phyloP scores from a whole-genome alignment of 768 basidiomycete genomes.

The Macrolepiota dolichaula region DNA sequence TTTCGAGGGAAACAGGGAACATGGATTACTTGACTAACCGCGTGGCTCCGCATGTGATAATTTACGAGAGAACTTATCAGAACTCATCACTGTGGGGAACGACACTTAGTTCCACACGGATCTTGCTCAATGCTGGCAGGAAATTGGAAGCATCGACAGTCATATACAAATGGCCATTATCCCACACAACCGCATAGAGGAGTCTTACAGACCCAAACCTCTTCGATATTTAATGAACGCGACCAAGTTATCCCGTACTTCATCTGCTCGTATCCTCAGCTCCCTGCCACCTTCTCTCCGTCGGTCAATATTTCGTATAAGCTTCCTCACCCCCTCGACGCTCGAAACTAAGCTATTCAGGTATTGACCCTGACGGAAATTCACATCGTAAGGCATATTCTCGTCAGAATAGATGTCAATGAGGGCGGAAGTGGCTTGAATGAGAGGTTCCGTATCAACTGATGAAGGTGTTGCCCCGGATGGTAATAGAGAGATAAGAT shows the following conservation, averaged over 20 bases:
- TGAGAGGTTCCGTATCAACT: conserved; percentile 60
- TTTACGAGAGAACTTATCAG: not conserved
- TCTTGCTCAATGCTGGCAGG: too few relatives aligned
- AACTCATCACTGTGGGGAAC: too few relatives aligned
- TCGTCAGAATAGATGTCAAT: conserved; percentile 96
- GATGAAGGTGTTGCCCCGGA: conserved; percentile 33
- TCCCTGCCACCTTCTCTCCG: conserved; percentile 66
- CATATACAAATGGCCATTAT: not conserved
- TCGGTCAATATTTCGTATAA: conserved; percentile 62
- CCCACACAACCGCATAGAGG: not conserved
- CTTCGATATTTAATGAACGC: conserved; percentile 76
- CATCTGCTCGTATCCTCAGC: conserved; percentile 66
- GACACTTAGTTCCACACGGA: too few relatives aligned
- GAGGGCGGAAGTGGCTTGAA: conserved; percentile 78
- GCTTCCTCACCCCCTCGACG: conserved; percentile 59
- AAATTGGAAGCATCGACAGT: too few relatives aligned
- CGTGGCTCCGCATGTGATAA: not conserved
- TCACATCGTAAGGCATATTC: conserved; percentile 69
- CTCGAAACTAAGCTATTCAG: conserved; percentile 52
- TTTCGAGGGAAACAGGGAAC: not conserved
- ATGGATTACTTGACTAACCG: not conserved
- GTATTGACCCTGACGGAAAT: conserved; percentile 66
- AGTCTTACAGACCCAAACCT: conserved; percentile 40
- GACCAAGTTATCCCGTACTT: conserved; percentile 70
- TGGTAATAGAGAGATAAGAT: conserved; percentile 64